A percentile compares a stretch with the other conserved stretches of the same genome.
phyloP scores from a whole-genome alignment of 2,329 filamentous ascomycete species.

The Clonostachys rhizophaga region DNA sequence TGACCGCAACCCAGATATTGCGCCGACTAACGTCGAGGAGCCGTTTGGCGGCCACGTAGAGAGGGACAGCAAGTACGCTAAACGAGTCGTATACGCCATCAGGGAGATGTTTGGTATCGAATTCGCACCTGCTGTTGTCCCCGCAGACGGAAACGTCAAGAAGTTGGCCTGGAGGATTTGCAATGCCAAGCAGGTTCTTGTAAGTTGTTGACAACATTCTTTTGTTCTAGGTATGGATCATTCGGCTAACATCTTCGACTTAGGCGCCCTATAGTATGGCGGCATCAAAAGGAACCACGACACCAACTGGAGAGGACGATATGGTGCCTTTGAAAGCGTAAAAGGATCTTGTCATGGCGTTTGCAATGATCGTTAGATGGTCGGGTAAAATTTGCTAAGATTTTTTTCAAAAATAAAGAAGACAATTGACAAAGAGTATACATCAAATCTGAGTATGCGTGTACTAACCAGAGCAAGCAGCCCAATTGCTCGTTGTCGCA shows the following conservation, averaged over 20 bases:
- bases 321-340: too few species aligned
- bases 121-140: constrained; percentile 87
- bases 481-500: too few species aligned
- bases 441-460: too few species aligned
- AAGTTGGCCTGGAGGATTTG: constrained; percentile 93
- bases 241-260: constrained; percentile 7
- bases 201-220: constrained; percentile 41
- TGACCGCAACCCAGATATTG: constrained; percentile 86
- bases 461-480: too few species aligned
- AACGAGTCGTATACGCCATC: constrained; percentile 87
- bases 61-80: constrained; percentile 82
- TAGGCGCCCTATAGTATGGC: constrained; percentile 72
- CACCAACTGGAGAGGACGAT: constrained; percentile 35
- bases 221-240: constrained; percentile 36
- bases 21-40: constrained; percentile 74
- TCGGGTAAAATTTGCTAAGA: too few species aligned
- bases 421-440: too few species aligned
- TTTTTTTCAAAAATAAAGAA: too few species aligned
- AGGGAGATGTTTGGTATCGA: constrained; percentile 97
- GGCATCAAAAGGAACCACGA: constrained; percentile 55
- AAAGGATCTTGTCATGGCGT: too few species aligned
- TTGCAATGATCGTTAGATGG: too few species aligned
- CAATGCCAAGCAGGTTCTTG: constrained; percentile 91
- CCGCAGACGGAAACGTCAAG: constrained; percentile 83
- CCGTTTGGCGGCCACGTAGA: constrained; percentile 82